Percentiles rank a stretch among this genome's conserved stretches.
phyloP scores from a whole-genome alignment of 2,329 filamentous ascomycete species.

The Penicillium paneum region DNA sequence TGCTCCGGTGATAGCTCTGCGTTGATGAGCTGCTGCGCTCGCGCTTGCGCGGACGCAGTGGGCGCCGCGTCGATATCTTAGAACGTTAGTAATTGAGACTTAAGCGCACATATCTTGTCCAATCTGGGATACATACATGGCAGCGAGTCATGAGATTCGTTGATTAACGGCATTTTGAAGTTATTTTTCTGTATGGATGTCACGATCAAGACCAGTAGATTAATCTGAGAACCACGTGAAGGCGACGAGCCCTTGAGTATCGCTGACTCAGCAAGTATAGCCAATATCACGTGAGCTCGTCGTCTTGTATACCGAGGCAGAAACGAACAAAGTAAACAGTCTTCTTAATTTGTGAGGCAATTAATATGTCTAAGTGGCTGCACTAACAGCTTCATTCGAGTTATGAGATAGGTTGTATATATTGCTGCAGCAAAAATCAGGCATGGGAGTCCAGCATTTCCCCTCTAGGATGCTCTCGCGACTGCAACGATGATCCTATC shows the following conservation, averaged over 20 bases:
- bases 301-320: neutral
- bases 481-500: neutral
- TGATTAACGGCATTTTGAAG: slow-evolving; percentile 62
- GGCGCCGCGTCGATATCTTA: slow-evolving; percentile 78
- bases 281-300: slow-evolving; percentile 1
- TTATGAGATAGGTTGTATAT: neutral
- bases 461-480: neutral
- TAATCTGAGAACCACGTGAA: slow-evolving; percentile 1
- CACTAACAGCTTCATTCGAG: neutral
- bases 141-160: slow-evolving; percentile 72
- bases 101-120: slow-evolving; percentile 5
- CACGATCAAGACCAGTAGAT: neutral
- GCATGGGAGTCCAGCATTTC: neutral
- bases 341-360: neutral
- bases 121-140: slow-evolving; percentile 58
- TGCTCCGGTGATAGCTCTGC: slow-evolving; percentile 58
- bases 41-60: slow-evolving; percentile 57
- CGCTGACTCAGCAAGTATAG: neutral
- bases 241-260: neutral
- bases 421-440: neutral
- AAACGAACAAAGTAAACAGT: neutral
- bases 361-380: neutral
- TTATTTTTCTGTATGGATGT: neutral
- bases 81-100: slow-evolving; percentile 8
- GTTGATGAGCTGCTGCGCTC: slow-evolving; percentile 67